Percentiles rank a stretch among this genome's conserved stretches.
Conservation (phyloP, 495 filamentous ascomycete genomes). For the Xylaria grammica region DNA sequence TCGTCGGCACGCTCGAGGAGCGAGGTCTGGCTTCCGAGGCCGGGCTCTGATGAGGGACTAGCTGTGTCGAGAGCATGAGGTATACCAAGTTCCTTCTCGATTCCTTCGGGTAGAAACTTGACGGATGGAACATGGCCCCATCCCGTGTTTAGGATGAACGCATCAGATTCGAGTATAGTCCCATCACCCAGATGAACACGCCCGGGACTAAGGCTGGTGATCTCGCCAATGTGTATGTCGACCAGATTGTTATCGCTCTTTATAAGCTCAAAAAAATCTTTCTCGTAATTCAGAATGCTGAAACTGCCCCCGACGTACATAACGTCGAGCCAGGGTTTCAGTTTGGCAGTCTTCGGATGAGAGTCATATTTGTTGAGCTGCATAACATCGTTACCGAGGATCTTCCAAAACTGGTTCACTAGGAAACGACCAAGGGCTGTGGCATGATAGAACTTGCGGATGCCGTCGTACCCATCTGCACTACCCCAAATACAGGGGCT, state of each 20-base stretch:
- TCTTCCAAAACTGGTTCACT: conserved; percentile 70
- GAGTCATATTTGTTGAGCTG: conserved; percentile 62
- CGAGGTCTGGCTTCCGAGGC: conserved; percentile 36
- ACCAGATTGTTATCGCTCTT: conserved; percentile 61
- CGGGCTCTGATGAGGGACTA: conserved; percentile 26
- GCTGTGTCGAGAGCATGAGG: conserved; percentile 38
- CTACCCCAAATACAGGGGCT: conserved; percentile 52
- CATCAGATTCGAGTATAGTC: conserved; percentile 60
- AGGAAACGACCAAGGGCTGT: conserved; percentile 71
- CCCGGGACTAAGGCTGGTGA: conserved; percentile 55
- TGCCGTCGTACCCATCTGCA: conserved; percentile 45
- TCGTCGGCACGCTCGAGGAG: conserved; percentile 56
- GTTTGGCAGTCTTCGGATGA: conserved; percentile 66
- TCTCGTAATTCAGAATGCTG: conserved; percentile 73
- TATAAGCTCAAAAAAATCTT: conserved; percentile 67
- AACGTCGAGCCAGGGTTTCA: conserved; percentile 66
- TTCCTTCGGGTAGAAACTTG: conserved; percentile 64
- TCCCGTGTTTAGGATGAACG: conserved; percentile 70
- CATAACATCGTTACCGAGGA: conserved; percentile 65
- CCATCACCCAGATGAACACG: conserved; percentile 63
- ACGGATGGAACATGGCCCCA: conserved; percentile 69
- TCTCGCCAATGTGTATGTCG: conserved; percentile 65
- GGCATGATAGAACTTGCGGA: conserved; percentile 64
- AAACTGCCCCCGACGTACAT: conserved; percentile 69
- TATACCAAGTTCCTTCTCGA: conserved; percentile 50